phyloP scores from a whole-genome alignment of 2,329 filamentous ascomycete species.

The Blastomyces parvus region DNA sequence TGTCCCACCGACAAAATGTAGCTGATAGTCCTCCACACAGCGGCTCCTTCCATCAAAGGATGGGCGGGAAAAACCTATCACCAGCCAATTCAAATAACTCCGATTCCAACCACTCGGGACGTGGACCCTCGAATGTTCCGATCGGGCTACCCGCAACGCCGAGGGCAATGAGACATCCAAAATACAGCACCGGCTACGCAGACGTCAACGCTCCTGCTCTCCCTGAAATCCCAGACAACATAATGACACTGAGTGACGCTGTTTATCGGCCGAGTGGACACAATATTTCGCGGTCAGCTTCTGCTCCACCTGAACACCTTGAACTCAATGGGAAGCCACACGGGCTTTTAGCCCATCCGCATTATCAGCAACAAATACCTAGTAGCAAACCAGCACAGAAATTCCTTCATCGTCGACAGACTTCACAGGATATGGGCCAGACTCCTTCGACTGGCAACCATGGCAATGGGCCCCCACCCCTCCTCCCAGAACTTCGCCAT shows the following conservation, averaged over 20 bases:
- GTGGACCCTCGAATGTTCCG: slow-evolving; percentile 42
- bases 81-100: slow-evolving; percentile 33
- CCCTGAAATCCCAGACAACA: slow-evolving; percentile 46
- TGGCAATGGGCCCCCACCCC: slow-evolving; percentile 32
- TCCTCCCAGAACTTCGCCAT: slow-evolving; percentile 54
- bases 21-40: slow-evolving; percentile 38
- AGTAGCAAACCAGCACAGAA: slow-evolving; percentile 29
- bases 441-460: slow-evolving; percentile 9
- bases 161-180: slow-evolving; percentile 74
- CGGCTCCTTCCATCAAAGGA: slow-evolving; percentile 27
- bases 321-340: slow-evolving; percentile 26
- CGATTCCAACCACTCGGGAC: slow-evolving; percentile 33
- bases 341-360: slow-evolving; percentile 33
- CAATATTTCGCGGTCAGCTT: slow-evolving; percentile 32
- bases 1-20: slow-evolving; percentile 28
- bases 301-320: slow-evolving; percentile 25
- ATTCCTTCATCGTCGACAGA: slow-evolving; percentile 25
- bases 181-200: slow-evolving; percentile 46
- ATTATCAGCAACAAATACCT: slow-evolving; percentile 33
- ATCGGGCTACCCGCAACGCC: slow-evolving; percentile 85
- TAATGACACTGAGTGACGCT: slow-evolving; percentile 26
- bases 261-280: slow-evolving; percentile 31
- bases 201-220: slow-evolving; percentile 45
- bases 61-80: slow-evolving; percentile 28
- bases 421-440: slow-evolving; percentile 18